phyloP scores from a whole-genome alignment of 768 basidiomycete species.

The Ramaria sp. region DNA sequence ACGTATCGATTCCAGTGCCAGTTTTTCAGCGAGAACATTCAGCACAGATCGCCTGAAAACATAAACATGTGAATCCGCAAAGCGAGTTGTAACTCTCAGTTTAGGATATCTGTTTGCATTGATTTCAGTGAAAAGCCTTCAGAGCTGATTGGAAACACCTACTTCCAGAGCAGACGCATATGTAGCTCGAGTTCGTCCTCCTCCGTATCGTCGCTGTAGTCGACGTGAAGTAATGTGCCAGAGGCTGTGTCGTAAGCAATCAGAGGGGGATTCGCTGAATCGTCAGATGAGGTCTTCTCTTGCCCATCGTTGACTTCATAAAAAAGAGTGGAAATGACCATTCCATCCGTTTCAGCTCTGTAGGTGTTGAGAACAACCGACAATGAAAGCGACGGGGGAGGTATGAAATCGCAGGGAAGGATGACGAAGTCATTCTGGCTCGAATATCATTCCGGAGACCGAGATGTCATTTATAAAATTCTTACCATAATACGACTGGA shows the following conservation, averaged over 20 bases:
- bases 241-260: constrained; percentile 61
- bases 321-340: constrained; percentile 53
- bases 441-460: background rate
- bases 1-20: constrained; percentile 67
- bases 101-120: constrained; percentile 51
- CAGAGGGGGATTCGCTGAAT: constrained; percentile 57
- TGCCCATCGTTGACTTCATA: constrained; percentile 49
- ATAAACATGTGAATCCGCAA: constrained; percentile 87
- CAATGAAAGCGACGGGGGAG: constrained; percentile 64
- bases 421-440: constrained; percentile 67
- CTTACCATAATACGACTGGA: constrained; percentile 52
- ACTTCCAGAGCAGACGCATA: constrained; percentile 68
- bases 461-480: background rate
- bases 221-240: constrained; percentile 61
- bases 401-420: constrained; percentile 85
- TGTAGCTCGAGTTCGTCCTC: constrained; percentile 62
- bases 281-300: constrained; percentile 24
- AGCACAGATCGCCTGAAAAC: constrained; percentile 70
- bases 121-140: background rate
- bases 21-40: constrained; percentile 53
- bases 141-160: constrained; percentile 15
- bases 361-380: constrained; percentile 69
- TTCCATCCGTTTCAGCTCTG: constrained; percentile 59
- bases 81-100: constrained; percentile 50
- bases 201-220: constrained; percentile 59